Evolutionary conservation across 345 rosid genomes (phyloP).

Genomic region (Salix exigua): DNA sequence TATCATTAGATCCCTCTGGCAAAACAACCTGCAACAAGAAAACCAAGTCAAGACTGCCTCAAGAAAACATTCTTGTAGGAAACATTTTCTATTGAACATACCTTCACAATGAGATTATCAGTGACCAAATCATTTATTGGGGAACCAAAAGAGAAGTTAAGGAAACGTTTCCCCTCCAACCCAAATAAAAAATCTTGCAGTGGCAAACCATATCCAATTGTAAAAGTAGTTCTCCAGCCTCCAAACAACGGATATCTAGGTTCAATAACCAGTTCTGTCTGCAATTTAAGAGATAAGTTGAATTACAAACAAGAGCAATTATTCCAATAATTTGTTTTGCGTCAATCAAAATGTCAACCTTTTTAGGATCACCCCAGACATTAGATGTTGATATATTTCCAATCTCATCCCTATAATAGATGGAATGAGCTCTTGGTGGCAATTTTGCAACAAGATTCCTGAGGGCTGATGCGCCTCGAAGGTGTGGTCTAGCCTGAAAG

Average conservation of each 20-base stretch:
- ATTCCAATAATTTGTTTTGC: neutral
- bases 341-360: constrained; percentile 43
- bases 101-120: constrained; percentile 76
- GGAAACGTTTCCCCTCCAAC: constrained; percentile 69
- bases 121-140: constrained; percentile 70
- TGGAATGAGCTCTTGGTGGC: constrained; percentile 93
- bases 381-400: constrained; percentile 97
- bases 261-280: constrained; percentile 82
- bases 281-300: constrained; percentile 31
- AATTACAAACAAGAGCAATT: constrained; percentile 24
- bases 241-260: constrained; percentile 96
- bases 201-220: constrained; percentile 91
- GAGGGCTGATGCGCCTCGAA: constrained; percentile 72
- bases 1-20: constrained; percentile 78
- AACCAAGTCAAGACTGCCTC: constrained; percentile 8
- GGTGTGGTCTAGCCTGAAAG: constrained; percentile 65
- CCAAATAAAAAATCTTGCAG: constrained; percentile 73
- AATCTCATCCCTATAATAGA: constrained; percentile 88
- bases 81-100: neutral
- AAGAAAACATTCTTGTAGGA: neutral
- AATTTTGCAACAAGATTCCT: constrained; percentile 65
- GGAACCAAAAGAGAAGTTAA: constrained; percentile 67
- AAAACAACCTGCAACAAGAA: constrained; percentile 64
- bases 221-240: constrained; percentile 93
- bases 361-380: constrained; percentile 69